Percentiles rank a stretch among this genome's conserved stretches.
Evolutionary conservation across 2,329 filamentous ascomycete species (phyloP).

Genomic region (Pseudocercospora eumusae): DNA sequence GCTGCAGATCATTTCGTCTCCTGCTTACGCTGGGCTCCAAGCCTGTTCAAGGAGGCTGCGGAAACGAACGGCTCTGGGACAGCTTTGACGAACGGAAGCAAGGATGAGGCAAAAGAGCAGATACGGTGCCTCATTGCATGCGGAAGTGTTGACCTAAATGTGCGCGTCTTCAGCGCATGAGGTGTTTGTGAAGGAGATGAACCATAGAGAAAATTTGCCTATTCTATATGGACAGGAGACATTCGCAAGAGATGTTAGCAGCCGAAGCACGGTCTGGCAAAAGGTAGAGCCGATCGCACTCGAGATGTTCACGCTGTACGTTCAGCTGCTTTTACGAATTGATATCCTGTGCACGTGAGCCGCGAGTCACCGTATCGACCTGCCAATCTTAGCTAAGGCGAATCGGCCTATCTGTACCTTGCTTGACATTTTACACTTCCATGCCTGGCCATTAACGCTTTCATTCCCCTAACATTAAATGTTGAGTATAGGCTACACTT

Average conservation of each 20-base stretch:
- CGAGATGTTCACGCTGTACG: not conserved
- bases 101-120: slow-evolving; percentile 48
- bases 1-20: slow-evolving; percentile 81
- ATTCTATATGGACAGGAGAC: not conserved
- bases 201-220: not conserved
- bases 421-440: not conserved
- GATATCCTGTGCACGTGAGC: not conserved
- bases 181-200: not conserved
- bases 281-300: no score
- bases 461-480: not conserved
- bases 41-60: slow-evolving; percentile 61
- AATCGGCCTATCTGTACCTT: slow-evolving; percentile 11
- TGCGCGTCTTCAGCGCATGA: slow-evolving; percentile 72
- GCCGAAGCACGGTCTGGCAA: not conserved
- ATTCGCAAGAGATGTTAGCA: not conserved
- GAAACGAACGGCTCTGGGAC: slow-evolving; percentile 44
- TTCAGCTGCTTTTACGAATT: not conserved
- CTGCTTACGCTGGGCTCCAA: slow-evolving; percentile 84
- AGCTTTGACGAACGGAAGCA: slow-evolving; percentile 45
- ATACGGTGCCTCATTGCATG: slow-evolving; percentile 86
- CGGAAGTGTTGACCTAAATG: slow-evolving; percentile 77
- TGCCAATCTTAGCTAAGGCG: slow-evolving; percentile 8
- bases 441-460: not conserved
- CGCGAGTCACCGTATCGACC: slow-evolving; percentile 12
- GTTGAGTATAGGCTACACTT: not conserved